A percentile compares a stretch with the other conserved stretches of the same genome.
phyloP scores from a whole-genome alignment of 1,284 basidiomycete genomes.

The Austroboletus sp. region DNA sequence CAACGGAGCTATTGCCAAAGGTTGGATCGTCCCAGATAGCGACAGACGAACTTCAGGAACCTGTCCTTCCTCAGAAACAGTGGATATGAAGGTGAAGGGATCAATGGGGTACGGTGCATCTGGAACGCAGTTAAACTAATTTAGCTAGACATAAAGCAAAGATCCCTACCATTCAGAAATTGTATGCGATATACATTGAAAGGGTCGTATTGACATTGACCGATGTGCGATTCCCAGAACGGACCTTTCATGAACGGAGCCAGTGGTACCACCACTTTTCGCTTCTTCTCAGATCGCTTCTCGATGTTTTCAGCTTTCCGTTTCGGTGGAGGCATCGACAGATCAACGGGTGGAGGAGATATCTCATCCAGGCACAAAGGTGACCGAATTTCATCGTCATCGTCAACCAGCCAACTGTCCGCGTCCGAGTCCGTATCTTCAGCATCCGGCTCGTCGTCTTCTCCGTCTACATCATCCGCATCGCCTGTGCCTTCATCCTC shows the following conservation, averaged over 20 bases:
- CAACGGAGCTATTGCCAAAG: conserved; percentile 7
- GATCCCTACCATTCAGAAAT: conserved; percentile 62
- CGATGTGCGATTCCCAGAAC: conserved; percentile 61
- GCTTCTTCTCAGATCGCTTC: conserved; percentile 51
- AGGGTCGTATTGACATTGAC: conserved; percentile 53
- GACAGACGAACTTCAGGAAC: conserved; percentile 26
- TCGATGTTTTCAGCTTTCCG: conserved; percentile 48
- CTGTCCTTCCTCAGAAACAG: conserved; percentile 34
- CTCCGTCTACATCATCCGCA: conserved; percentile 67
- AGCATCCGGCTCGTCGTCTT: conserved; percentile 55
- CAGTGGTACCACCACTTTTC: conserved; percentile 67
- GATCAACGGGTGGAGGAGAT: conserved; percentile 37
- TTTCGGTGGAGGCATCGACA: conserved; percentile 40
- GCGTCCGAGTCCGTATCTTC: conserved; percentile 65
- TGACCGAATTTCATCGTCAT: conserved; percentile 55
- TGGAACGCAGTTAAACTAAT: conserved; percentile 27
- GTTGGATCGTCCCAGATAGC: conserved; percentile 33
- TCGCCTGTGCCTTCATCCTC: conserved; percentile 67
- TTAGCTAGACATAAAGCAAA: neutral
- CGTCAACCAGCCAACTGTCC: conserved; percentile 73
- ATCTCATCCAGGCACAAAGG: conserved; percentile 38
- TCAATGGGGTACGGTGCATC: conserved; percentile 69
- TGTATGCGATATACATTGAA: conserved; percentile 68
- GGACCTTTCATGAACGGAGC: conserved; percentile 74
- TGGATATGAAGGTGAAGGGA: conserved; percentile 69